phyloP scores from a whole-genome alignment of 768 basidiomycete species.

The Hypholoma fasciculare region DNA sequence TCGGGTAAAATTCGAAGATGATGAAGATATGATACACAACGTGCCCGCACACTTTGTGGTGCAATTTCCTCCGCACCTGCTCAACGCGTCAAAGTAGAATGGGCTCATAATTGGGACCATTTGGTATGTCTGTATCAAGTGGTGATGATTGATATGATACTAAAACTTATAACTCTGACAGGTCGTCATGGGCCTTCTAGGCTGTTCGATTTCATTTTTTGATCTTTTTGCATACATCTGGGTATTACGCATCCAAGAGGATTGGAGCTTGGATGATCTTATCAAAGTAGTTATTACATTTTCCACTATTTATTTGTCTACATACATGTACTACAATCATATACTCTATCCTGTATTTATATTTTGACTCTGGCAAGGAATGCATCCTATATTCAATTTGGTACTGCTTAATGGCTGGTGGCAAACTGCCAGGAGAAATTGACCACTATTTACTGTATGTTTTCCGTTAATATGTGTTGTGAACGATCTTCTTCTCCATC shows the following conservation, averaged over 20 bases:
- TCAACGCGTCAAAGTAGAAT: not conserved
- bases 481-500: too few relatives aligned
- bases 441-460: too few relatives aligned
- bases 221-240: not conserved
- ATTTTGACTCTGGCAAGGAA: not conserved
- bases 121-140: not conserved
- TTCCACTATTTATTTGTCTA: slow-evolving; percentile 4
- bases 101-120: not conserved
- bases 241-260: not conserved
- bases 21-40: slow-evolving; percentile 78
- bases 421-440: too few relatives aligned
- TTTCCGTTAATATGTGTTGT: too few relatives aligned
- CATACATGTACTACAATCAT: slow-evolving; percentile 7
- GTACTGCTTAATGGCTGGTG: too few relatives aligned
- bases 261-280: not conserved
- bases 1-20: slow-evolving; percentile 86
- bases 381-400: too few relatives aligned
- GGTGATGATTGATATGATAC: not conserved
- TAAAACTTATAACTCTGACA: not conserved
- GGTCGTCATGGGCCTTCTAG: not conserved
- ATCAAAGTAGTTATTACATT: not conserved
- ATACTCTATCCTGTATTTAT: slow-evolving; percentile 1
- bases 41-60: slow-evolving; percentile 83
- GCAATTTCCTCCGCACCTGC: slow-evolving; percentile 62
- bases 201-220: not conserved